Percentiles rank a stretch among this genome's conserved stretches.
Conservation (phyloP, 148 eudicot genomes). For the Camellia lanceoleosa region DNA sequence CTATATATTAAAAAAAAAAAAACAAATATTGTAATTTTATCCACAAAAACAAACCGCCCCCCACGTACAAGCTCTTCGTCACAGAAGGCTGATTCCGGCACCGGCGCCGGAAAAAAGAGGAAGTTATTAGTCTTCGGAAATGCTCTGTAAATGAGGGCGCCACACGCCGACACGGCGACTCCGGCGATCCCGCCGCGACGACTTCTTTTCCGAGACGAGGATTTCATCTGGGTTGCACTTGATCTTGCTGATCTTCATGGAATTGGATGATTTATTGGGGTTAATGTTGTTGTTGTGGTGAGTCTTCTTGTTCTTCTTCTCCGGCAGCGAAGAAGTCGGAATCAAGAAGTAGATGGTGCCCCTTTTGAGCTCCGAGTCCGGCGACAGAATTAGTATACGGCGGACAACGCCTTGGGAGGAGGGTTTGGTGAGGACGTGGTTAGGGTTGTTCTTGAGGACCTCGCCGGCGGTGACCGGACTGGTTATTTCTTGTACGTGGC, state of each 20-base stretch:
- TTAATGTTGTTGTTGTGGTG: neutral
- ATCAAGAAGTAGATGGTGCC: conserved; percentile 80
- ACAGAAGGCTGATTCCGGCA: conserved; percentile 5
- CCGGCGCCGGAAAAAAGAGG: neutral
- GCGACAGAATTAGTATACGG: conserved; percentile 55
- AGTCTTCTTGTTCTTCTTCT: conserved; percentile 19
- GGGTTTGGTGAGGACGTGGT: conserved; percentile 70
- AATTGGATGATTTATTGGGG: conserved; percentile 6
- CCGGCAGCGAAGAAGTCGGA: conserved; percentile 54
- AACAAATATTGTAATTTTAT: conserved; percentile 19
- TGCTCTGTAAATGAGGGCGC: conserved; percentile 71
- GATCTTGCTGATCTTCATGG: conserved; percentile 2
- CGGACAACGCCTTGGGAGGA: conserved; percentile 59
- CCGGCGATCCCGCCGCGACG: conserved; percentile 39
- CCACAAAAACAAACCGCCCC: conserved; percentile 22
- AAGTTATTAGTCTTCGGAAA: conserved; percentile 53
- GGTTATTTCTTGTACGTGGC: conserved; percentile 69
- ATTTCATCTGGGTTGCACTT: neutral
- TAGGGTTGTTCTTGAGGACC: conserved; percentile 57
- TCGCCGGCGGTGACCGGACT: conserved; percentile 59
- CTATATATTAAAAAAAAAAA: neutral
- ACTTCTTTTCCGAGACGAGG: conserved; percentile 31
- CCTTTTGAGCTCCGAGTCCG: conserved; percentile 72
- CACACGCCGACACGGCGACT: conserved; percentile 47
- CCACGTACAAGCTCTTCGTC: conserved; percentile 7